phyloP scores from a whole-genome alignment of 2,329 filamentous ascomycete genomes.

The Byssothecium circinans region DNA sequence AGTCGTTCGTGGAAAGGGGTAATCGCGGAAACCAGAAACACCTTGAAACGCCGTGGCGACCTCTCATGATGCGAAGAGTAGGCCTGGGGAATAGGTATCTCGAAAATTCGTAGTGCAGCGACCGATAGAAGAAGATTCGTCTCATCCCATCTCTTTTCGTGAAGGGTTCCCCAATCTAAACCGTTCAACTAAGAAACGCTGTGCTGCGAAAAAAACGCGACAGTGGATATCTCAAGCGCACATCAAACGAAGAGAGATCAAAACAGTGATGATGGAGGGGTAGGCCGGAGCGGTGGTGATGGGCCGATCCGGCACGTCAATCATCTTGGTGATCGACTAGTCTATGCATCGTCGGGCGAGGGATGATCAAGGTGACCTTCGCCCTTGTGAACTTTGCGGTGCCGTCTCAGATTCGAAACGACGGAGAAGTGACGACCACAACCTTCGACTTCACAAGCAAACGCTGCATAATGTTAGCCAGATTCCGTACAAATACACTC shows the following conservation, averaged over 20 bases:
- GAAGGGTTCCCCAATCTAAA: slow-evolving; percentile 22
- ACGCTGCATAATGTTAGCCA: slow-evolving; percentile 61
- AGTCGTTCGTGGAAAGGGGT: slow-evolving; percentile 27
- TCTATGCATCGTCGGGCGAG: slow-evolving; percentile 51
- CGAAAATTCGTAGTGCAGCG: slow-evolving; percentile 29
- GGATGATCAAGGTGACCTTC: slow-evolving; percentile 54
- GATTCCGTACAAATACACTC: not conserved
- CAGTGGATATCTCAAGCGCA: slow-evolving; percentile 43
- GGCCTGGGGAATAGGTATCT: slow-evolving; percentile 21
- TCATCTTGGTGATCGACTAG: slow-evolving; percentile 27
- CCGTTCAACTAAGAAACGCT: slow-evolving; percentile 23
- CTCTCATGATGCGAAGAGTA: slow-evolving; percentile 3
- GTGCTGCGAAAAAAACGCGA: slow-evolving; percentile 30
- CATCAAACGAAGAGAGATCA: slow-evolving; percentile 23
- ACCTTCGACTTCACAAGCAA: slow-evolving; percentile 89
- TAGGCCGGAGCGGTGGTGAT: slow-evolving; percentile 7
- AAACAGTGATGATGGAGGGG: slow-evolving; percentile 19
- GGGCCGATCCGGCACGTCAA: slow-evolving; percentile 13
- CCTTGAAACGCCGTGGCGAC: slow-evolving; percentile 9
- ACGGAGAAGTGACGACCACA: slow-evolving; percentile 97
- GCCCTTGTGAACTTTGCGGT: slow-evolving; percentile 94
- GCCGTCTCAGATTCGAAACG: slow-evolving; percentile 89
- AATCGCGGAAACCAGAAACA: slow-evolving; percentile 30
- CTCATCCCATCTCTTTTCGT: slow-evolving; percentile 28
- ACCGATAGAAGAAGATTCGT: slow-evolving; percentile 37